These are phyloP conservation scores for Parsonsia alboflavescens DNA, from an alignment of 257 asterid species.

Conservation along the genomic window DNA sequence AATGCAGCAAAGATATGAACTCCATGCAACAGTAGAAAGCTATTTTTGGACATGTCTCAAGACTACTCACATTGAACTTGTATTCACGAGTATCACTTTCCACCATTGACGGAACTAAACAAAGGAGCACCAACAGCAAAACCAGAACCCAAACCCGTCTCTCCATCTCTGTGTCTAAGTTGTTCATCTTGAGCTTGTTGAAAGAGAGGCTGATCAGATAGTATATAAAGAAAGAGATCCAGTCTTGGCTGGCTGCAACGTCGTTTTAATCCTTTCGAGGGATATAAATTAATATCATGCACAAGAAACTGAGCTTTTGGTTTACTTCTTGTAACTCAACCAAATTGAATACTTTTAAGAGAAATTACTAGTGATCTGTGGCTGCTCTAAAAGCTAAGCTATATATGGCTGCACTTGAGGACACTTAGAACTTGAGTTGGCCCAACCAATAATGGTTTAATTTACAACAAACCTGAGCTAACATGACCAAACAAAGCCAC, in stretches of 20 bases:
- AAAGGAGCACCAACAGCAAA: slow-evolving; percentile 22
- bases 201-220: neutral
- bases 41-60: no score
- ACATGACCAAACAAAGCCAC: slow-evolving; percentile 20
- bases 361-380: neutral
- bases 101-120: slow-evolving; percentile 29
- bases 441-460: slow-evolving; percentile 19
- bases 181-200: neutral
- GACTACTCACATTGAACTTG: slow-evolving; percentile 46
- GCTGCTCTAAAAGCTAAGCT: neutral
- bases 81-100: slow-evolving; percentile 36
- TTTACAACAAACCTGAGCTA: slow-evolving; percentile 22
- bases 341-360: neutral
- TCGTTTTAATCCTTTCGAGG: slow-evolving; percentile 22
- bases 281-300: slow-evolving; percentile 7
- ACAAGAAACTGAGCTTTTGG: neutral
- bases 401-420: neutral
- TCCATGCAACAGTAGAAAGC: neutral
- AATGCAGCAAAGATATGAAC: neutral
- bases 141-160: slow-evolving; percentile 25
- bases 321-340: slow-evolving; percentile 20
- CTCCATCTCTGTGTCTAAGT: slow-evolving; percentile 17
- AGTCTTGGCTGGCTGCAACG: neutral
- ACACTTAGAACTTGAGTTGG: slow-evolving; percentile 19
- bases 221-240: slow-evolving; percentile 20